Percentiles rank a stretch among this genome's conserved stretches.
Evolutionary conservation across 129 eudicot genomes (phyloP).

Genomic region (Dittrichia graveolens): DNA sequence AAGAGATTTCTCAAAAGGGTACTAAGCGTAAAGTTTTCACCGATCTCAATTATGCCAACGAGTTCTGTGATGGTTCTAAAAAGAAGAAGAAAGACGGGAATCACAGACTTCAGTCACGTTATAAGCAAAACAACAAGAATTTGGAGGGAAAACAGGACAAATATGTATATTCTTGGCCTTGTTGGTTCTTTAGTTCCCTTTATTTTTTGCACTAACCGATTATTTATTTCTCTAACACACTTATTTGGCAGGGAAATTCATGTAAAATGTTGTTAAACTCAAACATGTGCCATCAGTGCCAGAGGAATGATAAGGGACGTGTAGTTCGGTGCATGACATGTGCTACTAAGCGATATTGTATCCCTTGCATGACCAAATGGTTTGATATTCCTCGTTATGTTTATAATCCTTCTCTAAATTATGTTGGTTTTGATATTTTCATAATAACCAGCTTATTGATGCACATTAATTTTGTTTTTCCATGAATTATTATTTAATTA

Average conservation of each 20-base stretch:
- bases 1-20: too few species aligned
- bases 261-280: background rate
- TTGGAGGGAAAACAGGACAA: background rate
- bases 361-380: slow-evolving; percentile 60
- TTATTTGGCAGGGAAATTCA: background rate
- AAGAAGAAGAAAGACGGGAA: background rate
- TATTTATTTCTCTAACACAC: background rate
- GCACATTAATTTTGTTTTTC: background rate
- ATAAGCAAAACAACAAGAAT: background rate
- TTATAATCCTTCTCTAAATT: background rate
- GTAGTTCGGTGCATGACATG: slow-evolving; percentile 61
- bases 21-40: too few species aligned
- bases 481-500: background rate
- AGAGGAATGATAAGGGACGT: slow-evolving; percentile 74
- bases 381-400: slow-evolving; percentile 15
- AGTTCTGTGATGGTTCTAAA: too few species aligned
- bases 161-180: slow-evolving; percentile 10
- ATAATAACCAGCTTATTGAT: background rate
- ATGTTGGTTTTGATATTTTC: background rate
- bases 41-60: too few species aligned
- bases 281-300: slow-evolving; percentile 74
- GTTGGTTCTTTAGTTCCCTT: background rate
- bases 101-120: background rate
- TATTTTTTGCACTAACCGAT: background rate
- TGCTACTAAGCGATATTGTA: slow-evolving; percentile 55